Evolutionary conservation across 129 eudicot genomes (phyloP).

Genomic region (Sambucus nigra): DNA sequence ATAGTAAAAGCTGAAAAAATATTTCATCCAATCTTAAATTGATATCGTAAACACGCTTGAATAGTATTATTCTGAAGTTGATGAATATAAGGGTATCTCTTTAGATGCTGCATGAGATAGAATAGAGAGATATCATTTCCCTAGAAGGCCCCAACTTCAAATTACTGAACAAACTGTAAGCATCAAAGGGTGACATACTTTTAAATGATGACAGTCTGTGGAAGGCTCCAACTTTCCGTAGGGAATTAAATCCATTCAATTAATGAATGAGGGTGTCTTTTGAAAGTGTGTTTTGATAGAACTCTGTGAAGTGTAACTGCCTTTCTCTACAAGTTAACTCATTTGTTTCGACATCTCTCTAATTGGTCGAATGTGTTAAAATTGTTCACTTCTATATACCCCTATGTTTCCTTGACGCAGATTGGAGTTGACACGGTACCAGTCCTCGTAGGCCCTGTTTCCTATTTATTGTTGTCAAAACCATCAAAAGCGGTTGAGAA

Average conservation of each 20-base stretch:
- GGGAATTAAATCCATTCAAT: too few relatives aligned
- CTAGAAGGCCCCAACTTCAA: too few relatives aligned
- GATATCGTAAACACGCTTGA: not conserved
- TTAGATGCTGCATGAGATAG: not conserved
- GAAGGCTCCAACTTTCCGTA: too few relatives aligned
- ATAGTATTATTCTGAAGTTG: not conserved
- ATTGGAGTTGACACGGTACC: slow-evolving; percentile 76
- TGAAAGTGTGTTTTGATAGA: too few relatives aligned
- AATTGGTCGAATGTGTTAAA: not conserved
- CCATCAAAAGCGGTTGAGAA: slow-evolving; percentile 74
- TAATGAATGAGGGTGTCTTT: too few relatives aligned
- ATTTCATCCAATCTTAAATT: not conserved
- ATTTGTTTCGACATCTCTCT: not conserved
- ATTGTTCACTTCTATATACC: too few relatives aligned
- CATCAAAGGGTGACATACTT: too few relatives aligned
- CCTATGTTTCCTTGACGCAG: slow-evolving; percentile 27
- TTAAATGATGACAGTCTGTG: too few relatives aligned
- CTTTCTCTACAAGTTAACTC: not conserved
- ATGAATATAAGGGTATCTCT: not conserved
- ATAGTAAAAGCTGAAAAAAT: not conserved
- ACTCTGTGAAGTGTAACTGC: not conserved
- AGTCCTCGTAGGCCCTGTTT: slow-evolving; percentile 65
- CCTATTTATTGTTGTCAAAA: slow-evolving; percentile 59
- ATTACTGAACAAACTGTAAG: too few relatives aligned
- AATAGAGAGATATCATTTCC: too few relatives aligned